These are phyloP conservation scores for Adansonia digitata DNA, from an alignment of 345 rosid genomes.

Conservation along the genomic window DNA sequence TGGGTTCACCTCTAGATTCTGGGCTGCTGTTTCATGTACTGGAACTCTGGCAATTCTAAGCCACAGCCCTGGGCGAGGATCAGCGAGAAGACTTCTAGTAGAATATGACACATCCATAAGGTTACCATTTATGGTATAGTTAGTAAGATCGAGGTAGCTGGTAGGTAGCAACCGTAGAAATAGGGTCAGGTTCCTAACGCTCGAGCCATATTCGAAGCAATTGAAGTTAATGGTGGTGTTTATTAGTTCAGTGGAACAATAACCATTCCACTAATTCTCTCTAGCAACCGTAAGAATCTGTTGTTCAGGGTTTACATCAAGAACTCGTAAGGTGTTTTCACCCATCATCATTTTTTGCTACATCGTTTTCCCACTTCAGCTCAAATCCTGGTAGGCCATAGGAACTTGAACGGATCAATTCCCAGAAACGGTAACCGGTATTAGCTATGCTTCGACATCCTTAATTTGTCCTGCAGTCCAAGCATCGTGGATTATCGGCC, in stretches of 20 bases:
- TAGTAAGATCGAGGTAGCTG: background rate
- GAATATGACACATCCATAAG: background rate
- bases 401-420: background rate
- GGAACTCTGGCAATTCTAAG: background rate
- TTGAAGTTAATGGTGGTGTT: background rate
- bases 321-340: background rate
- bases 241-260: background rate
- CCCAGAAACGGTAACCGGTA: slow-evolving; percentile 34
- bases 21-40: slow-evolving; percentile 1
- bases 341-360: slow-evolving; percentile 12
- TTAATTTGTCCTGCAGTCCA: too few relatives aligned
- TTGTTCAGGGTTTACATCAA: too few relatives aligned
- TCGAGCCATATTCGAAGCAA: background rate
- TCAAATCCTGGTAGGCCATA: slow-evolving; percentile 25
- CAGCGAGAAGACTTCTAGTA: background rate
- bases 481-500: background rate
- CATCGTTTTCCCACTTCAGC: slow-evolving; percentile 14
- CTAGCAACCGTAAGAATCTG: too few relatives aligned
- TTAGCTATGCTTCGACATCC: slow-evolving; percentile 20
- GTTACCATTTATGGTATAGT: background rate
- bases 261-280: slow-evolving; percentile 14
- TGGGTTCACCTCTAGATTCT: background rate
- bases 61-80: background rate
- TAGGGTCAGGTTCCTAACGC: background rate
- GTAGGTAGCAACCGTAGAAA: background rate